Evolutionary conservation across 2,329 filamentous ascomycete species (phyloP).

Genomic region (Stemphylium beticola): DNA sequence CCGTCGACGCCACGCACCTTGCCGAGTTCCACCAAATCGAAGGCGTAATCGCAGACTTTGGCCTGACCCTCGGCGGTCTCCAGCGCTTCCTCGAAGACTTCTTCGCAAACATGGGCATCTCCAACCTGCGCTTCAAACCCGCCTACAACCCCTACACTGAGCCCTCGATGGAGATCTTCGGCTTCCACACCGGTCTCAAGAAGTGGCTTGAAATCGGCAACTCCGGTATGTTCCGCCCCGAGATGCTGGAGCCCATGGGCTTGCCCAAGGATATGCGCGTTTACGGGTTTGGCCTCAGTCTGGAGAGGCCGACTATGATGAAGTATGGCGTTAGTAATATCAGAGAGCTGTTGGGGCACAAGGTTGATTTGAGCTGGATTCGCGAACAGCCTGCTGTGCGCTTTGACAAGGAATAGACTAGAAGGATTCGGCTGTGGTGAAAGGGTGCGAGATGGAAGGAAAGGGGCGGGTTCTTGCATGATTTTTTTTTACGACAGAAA

Average conservation of each 20-base stretch:
- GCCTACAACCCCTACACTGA: conserved; percentile 85
- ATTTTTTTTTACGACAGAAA: too few species aligned
- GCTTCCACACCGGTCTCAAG: conserved; percentile 74
- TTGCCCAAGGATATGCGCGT: conserved; percentile 89
- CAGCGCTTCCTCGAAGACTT: conserved; percentile 96
- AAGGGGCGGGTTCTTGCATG: not conserved
- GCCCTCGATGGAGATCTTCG: conserved; percentile 95
- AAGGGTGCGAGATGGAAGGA: not conserved
- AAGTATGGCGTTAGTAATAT: conserved; percentile 84
- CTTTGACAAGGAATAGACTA: conserved; percentile 74
- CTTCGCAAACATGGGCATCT: conserved; percentile 94
- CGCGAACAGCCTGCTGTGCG: conserved; percentile 89
- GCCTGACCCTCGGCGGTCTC: conserved; percentile 85
- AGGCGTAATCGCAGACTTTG: conserved; percentile 97
- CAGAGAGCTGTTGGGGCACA: conserved; percentile 89
- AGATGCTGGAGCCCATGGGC: conserved; percentile 96
- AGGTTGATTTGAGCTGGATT: conserved; percentile 93
- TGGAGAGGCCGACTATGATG: conserved; percentile 98
- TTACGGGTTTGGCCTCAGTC: conserved; percentile 89
- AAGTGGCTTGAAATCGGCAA: conserved; percentile 93
- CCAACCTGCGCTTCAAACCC: conserved; percentile 89
- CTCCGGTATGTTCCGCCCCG: conserved; percentile 97
- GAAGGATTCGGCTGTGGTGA: too few species aligned
- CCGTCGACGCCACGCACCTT: conserved; percentile 94
- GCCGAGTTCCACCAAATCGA: conserved; percentile 99